These are phyloP conservation scores for Lobulomyces angularis DNA, from an alignment of 192 early-diverging fungal genomes.

Conservation along the genomic window DNA sequence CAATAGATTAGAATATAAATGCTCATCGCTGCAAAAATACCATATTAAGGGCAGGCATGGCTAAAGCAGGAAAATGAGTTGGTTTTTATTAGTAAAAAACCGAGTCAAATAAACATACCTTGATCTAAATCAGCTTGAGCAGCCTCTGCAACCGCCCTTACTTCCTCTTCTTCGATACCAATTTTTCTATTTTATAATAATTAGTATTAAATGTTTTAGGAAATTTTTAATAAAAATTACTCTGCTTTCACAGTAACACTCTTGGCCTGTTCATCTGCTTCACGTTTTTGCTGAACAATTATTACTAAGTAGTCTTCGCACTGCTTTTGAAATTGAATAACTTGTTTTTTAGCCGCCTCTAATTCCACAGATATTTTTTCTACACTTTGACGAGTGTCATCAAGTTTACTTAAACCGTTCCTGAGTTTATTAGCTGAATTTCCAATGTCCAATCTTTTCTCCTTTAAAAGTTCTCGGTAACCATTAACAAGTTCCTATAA, in stretches of 20 bases:
- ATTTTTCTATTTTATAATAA: too few species aligned
- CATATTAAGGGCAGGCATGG: constrained; percentile 44
- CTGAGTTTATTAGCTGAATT: constrained; percentile 34
- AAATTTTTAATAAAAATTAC: too few species aligned
- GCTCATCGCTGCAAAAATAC: too few species aligned
- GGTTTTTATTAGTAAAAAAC: constrained; percentile 1
- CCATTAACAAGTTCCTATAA: constrained; percentile 45
- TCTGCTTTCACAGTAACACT: constrained; percentile 44
- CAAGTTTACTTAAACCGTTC: constrained; percentile 48
- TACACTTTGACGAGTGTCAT: constrained; percentile 42
- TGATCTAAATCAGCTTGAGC: constrained; percentile 48
- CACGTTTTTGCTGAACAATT: constrained; percentile 53
- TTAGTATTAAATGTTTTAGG: neutral
- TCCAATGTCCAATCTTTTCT: constrained; percentile 43
- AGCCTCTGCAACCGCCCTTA: constrained; percentile 39
- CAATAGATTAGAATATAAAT: too few species aligned
- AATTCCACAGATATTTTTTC: constrained; percentile 48
- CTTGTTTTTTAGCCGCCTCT: constrained; percentile 48
- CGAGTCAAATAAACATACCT: too few species aligned
- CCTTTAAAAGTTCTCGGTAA: constrained; percentile 34
- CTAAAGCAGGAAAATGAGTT: too few species aligned
- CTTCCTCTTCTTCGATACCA: constrained; percentile 46
- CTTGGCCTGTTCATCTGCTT: constrained; percentile 53
- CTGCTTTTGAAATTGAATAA: constrained; percentile 47
- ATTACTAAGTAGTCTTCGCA: constrained; percentile 53